Evolutionary conservation across 495 filamentous ascomycete genomes (phyloP).

Genomic region (Penicillium subrubescens): DNA sequence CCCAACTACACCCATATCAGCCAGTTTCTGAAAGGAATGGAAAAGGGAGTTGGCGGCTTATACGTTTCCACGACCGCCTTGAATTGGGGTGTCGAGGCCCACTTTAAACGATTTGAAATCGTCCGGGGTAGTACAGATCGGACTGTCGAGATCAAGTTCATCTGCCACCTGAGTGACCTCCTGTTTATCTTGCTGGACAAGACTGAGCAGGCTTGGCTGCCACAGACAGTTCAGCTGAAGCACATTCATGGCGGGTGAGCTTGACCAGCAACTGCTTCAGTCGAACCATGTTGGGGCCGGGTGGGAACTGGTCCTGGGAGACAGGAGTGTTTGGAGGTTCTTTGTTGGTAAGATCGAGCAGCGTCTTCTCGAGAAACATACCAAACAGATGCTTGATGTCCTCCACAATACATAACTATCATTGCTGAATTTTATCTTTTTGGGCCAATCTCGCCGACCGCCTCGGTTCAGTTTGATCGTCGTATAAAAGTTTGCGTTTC

Average conservation of each 20-base stretch:
- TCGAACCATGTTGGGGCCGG: slow-evolving; percentile 11
- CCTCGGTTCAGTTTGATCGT: slow-evolving; percentile 4
- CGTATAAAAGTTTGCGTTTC: slow-evolving; percentile 11
- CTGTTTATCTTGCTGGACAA: neutral
- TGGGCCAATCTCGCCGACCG: slow-evolving; percentile 11
- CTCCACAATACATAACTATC: neutral
- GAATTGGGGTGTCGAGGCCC: slow-evolving; percentile 23
- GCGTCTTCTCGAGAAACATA: slow-evolving; percentile 13
- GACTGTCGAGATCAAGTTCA: slow-evolving; percentile 20
- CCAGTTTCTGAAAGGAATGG: slow-evolving; percentile 13
- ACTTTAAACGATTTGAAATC: slow-evolving; percentile 30
- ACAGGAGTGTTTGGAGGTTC: slow-evolving; percentile 22
- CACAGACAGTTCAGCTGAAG: neutral
- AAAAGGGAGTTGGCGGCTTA: slow-evolving; percentile 14
- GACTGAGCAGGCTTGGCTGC: neutral
- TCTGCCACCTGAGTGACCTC: slow-evolving; percentile 10
- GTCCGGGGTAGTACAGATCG: slow-evolving; percentile 26
- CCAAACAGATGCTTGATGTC: slow-evolving; percentile 8
- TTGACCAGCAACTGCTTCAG: slow-evolving; percentile 12
- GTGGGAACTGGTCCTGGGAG: slow-evolving; percentile 12
- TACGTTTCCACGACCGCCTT: slow-evolving; percentile 28
- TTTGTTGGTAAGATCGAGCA: slow-evolving; percentile 15
- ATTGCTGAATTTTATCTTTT: slow-evolving; percentile 4
- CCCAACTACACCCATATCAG: slow-evolving; percentile 23
- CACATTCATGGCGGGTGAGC: neutral